These are phyloP conservation scores for Cordyceps cateniannulata DNA, from an alignment of 2,329 filamentous ascomycete genomes.

Conservation along the genomic window DNA sequence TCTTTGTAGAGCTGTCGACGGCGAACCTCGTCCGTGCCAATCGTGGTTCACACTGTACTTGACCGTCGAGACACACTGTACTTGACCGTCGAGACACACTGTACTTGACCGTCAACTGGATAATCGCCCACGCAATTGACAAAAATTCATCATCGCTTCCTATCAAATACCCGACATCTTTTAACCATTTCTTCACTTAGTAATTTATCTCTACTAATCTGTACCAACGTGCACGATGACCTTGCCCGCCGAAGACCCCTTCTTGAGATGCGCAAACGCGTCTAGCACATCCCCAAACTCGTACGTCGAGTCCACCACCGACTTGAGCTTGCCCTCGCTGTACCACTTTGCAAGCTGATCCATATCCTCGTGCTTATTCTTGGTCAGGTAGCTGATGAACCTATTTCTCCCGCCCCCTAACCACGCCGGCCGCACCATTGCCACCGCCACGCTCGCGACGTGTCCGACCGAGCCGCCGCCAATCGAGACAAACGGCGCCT, in stretches of 20 bases:
- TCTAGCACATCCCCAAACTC: conserved; percentile 48
- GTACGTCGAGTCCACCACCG: conserved; percentile 48
- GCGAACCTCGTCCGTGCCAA: no score
- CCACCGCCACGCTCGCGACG: conserved; percentile 19
- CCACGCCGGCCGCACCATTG: conserved; percentile 26
- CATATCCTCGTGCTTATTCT: conserved; percentile 39
- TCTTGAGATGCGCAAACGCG: conserved; percentile 54
- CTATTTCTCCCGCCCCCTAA: conserved; percentile 35
- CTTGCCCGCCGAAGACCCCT: conserved; percentile 54
- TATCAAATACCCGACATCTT: not conserved
- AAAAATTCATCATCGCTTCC: not conserved
- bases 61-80: no score
- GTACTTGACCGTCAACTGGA: no score
- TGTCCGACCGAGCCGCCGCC: conserved; percentile 31
- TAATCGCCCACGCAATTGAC: no score
- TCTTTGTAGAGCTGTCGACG: no score
- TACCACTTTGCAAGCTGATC: conserved; percentile 48
- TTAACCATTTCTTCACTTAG: no score
- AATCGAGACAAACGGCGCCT: conserved; percentile 45
- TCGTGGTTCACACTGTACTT: no score
- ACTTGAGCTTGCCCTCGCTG: conserved; percentile 49
- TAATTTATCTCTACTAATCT: not conserved
- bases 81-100: no score
- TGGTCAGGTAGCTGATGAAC: conserved; percentile 33
- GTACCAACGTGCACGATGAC: conserved; percentile 34